Conservation (phyloP, 768 basidiomycete genomes). For the Suillus clintonianus region DNA sequence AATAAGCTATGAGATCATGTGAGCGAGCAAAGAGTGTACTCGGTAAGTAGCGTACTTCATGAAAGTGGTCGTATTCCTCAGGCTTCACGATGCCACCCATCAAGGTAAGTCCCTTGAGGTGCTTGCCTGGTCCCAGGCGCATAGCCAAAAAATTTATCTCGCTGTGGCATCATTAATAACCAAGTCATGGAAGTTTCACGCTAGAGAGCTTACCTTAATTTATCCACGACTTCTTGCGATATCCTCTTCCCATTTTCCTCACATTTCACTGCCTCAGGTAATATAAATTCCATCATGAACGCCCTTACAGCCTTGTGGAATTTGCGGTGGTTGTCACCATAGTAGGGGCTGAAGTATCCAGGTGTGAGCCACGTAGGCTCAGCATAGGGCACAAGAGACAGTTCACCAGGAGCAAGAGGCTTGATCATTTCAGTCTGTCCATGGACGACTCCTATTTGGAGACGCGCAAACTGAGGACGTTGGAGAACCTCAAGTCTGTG, state of each 20-base stretch:
- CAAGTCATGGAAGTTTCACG: background rate
- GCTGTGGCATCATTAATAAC: constrained; percentile 38
- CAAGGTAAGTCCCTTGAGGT: constrained; percentile 74
- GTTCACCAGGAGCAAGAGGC: constrained; percentile 56
- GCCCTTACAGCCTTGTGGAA: constrained; percentile 78
- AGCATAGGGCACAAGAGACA: constrained; percentile 80
- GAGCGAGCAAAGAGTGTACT: background rate
- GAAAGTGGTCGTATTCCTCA: constrained; percentile 93
- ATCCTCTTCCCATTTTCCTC: constrained; percentile 90
- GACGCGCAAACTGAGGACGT: constrained; percentile 69
- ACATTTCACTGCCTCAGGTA: constrained; percentile 71
- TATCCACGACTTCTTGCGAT: constrained; percentile 81
- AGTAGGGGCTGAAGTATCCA: constrained; percentile 77
- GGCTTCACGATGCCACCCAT: constrained; percentile 76
- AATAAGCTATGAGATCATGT: constrained; percentile 53
- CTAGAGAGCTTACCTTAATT: constrained; percentile 57
- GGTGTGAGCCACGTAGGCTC: constrained; percentile 80
- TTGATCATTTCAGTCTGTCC: constrained; percentile 61
- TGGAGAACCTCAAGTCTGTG: constrained; percentile 82
- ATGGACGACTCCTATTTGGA: constrained; percentile 63
- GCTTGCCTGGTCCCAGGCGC: constrained; percentile 89
- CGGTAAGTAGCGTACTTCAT: constrained; percentile 58
- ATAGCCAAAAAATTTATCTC: constrained; percentile 81
- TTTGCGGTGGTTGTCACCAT: constrained; percentile 66
- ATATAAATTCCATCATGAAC: constrained; percentile 76